Evolutionary conservation across 2,329 filamentous ascomycete species (phyloP).

Genomic region (Rhynchosporium agropyri): DNA sequence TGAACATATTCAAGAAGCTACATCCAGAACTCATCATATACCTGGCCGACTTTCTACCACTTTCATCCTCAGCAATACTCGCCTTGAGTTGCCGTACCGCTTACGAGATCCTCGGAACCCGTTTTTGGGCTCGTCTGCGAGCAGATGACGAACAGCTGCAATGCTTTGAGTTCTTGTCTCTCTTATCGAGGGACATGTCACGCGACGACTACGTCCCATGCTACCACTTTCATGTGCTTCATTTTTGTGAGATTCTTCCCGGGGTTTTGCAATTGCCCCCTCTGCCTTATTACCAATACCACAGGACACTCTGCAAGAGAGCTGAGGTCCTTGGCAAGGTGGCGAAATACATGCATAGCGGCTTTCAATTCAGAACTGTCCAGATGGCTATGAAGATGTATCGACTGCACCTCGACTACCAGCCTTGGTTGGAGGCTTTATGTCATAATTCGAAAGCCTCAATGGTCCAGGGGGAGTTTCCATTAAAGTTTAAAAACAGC

Average conservation of each 20-base stretch:
- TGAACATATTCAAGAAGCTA: slow-evolving; percentile 14
- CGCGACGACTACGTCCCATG: slow-evolving; percentile 23
- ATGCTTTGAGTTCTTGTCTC: slow-evolving; percentile 20
- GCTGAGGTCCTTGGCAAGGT: slow-evolving; percentile 20
- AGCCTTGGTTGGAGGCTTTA: slow-evolving; percentile 19
- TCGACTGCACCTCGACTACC: slow-evolving; percentile 23
- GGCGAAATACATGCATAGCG: slow-evolving; percentile 19
- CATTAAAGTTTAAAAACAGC: slow-evolving; percentile 16
- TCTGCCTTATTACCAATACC: slow-evolving; percentile 13
- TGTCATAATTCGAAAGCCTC: slow-evolving; percentile 5
- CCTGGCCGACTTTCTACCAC: slow-evolving; percentile 21
- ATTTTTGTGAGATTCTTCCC: slow-evolving; percentile 19
- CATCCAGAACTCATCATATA: slow-evolving; percentile 23
- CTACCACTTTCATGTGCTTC: slow-evolving; percentile 27
- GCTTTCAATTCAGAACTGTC: slow-evolving; percentile 21
- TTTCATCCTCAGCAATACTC: slow-evolving; percentile 21
- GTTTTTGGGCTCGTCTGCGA: slow-evolving; percentile 20
- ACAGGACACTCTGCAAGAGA: slow-evolving; percentile 17
- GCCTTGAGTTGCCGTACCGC: slow-evolving; percentile 22
- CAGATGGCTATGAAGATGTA: slow-evolving; percentile 26
- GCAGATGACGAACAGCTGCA: slow-evolving; percentile 17
- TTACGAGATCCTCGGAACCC: slow-evolving; percentile 18
- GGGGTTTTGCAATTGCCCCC: slow-evolving; percentile 3
- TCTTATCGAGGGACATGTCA: slow-evolving; percentile 19
- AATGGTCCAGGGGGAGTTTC: slow-evolving; percentile 19